A percentile compares a stretch with the other conserved stretches of the same genome.
These are phyloP conservation scores for Stemphylium beticola DNA, from an alignment of 2,329 filamentous ascomycete species.

Conservation along the genomic window DNA sequence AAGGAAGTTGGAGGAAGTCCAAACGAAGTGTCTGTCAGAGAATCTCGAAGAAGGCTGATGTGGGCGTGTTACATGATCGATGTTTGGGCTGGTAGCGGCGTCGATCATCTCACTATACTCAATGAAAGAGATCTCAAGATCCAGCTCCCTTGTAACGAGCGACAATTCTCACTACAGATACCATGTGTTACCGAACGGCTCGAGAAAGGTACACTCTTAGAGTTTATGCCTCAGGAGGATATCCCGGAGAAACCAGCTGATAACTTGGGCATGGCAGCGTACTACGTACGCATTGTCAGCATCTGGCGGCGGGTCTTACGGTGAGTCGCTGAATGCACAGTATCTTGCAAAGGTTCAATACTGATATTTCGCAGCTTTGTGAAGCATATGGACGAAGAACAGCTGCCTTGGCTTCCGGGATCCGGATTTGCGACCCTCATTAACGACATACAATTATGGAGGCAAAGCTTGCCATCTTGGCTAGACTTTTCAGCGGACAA, in stretches of 20 bases:
- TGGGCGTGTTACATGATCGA: conserved; percentile 47
- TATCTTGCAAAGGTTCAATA: background rate
- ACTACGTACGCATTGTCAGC: conserved; percentile 41
- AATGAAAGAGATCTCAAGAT: conserved; percentile 44
- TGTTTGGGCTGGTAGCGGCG: conserved; percentile 44
- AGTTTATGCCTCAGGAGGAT: conserved; percentile 31
- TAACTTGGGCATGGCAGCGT: conserved; percentile 43
- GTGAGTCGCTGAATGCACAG: conserved; percentile 8
- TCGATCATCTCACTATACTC: conserved; percentile 42
- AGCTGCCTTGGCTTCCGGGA: conserved; percentile 36
- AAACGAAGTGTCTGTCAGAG: conserved; percentile 39
- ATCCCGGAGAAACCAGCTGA: conserved; percentile 37
- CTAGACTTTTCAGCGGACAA: conserved; percentile 43
- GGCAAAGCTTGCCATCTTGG: conserved; percentile 37
- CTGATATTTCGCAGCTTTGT: conserved; percentile 28
- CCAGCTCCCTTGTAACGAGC: conserved; percentile 43
- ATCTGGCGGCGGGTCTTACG: conserved; percentile 42
- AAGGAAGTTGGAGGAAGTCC: conserved; percentile 33
- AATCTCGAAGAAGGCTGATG: conserved; percentile 42
- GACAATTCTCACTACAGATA: conserved; percentile 42
- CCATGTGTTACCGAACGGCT: conserved; percentile 38
- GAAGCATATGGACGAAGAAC: conserved; percentile 42
- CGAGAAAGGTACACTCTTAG: conserved; percentile 32
- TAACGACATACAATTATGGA: conserved; percentile 36
- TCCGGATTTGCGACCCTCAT: conserved; percentile 38